These are phyloP conservation scores for Hibiscus tridactylites DNA, from an alignment of 345 rosid genomes.

Conservation along the genomic window DNA sequence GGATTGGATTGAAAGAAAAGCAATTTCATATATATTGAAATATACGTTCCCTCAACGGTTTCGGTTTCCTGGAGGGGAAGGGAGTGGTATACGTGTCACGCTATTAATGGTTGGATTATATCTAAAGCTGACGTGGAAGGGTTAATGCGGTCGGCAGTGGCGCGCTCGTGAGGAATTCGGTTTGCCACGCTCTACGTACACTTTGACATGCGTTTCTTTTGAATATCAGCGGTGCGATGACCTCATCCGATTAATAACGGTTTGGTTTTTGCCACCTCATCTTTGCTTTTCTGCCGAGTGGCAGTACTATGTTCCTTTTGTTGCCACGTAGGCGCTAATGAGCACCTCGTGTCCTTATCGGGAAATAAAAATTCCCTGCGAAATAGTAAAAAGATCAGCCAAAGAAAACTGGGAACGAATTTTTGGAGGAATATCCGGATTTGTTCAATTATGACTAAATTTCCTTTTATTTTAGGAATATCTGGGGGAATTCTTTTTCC, in stretches of 20 bases:
- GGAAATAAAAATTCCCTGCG: not conserved
- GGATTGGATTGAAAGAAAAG: not conserved
- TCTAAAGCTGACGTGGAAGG: not conserved
- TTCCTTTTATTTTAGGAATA: too few relatives aligned
- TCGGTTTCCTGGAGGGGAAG: not conserved
- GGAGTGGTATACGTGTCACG: not conserved
- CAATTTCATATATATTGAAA: not conserved
- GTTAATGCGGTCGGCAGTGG: not conserved
- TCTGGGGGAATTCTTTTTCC: too few relatives aligned
- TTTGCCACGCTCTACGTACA: slow-evolving; percentile 1
- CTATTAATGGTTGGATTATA: not conserved
- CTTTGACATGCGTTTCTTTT: not conserved
- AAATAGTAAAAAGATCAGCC: not conserved
- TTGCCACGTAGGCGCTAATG: not conserved
- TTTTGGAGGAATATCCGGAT: not conserved
- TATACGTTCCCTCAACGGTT: not conserved
- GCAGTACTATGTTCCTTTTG: not conserved
- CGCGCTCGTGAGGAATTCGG: slow-evolving; percentile 2
- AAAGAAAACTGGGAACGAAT: not conserved
- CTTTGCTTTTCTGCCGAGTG: not conserved
- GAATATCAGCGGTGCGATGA: slow-evolving; percentile 2
- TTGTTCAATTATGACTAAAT: not conserved
- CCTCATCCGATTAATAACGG: not conserved
- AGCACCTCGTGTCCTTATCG: not conserved
- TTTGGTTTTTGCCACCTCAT: not conserved